Percentiles rank a stretch among this genome's conserved stretches.
phyloP scores from a whole-genome alignment of 176 grass and related monocot species.

The Metroxylon sagu region DNA sequence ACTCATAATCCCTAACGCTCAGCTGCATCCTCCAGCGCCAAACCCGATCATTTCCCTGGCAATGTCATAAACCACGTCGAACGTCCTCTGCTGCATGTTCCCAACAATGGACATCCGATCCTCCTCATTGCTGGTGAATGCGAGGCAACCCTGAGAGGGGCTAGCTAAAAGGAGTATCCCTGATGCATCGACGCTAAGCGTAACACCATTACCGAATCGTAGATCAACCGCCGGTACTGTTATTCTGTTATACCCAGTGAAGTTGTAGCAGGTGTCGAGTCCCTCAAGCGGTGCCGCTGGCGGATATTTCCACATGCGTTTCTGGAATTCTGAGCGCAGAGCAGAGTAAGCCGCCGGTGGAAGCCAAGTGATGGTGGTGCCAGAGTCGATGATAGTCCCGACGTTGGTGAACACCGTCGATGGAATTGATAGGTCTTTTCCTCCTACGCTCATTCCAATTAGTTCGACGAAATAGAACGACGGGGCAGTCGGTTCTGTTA shows the following conservation, averaged over 20 bases:
- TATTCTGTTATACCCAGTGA: not conserved
- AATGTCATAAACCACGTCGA: not conserved
- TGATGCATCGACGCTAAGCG: not conserved
- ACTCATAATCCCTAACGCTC: no score
- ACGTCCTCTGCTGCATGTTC: conserved; percentile 3
- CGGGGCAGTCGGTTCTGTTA: no score
- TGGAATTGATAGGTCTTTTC: not conserved
- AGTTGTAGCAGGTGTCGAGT: conserved; percentile 7
- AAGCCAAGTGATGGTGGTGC: not conserved
- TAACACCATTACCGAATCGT: not conserved
- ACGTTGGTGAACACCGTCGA: not conserved
- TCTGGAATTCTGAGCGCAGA: not conserved
- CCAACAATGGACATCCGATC: not conserved
- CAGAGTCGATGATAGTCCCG: conserved; percentile 4
- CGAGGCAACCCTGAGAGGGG: no score
- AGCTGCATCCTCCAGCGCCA: not conserved
- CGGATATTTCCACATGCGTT: not conserved
- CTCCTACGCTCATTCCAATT: not conserved
- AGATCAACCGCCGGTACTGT: not conserved
- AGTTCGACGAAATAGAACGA: not conserved
- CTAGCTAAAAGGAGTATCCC: not conserved
- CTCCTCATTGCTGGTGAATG: no score
- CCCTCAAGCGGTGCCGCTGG: not conserved
- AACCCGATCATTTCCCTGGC: not conserved
- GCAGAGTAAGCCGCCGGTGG: not conserved